Conservation (phyloP, 495 filamentous ascomycete genomes). For the Sabuloglossum arenarium region DNA sequence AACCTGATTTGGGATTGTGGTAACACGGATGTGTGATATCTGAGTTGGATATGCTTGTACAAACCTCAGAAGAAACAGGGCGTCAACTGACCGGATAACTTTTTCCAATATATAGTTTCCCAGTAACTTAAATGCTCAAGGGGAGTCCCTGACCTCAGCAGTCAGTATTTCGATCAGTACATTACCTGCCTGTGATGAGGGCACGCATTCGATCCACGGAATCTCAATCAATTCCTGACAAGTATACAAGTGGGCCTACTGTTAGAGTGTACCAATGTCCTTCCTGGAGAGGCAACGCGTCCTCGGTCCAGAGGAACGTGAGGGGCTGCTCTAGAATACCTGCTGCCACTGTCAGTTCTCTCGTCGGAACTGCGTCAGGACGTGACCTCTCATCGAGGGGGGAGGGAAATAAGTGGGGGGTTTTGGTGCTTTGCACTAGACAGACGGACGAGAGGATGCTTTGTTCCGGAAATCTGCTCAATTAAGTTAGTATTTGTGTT, state of each 20-base stretch:
- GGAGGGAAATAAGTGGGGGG: background rate
- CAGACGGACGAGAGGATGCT: slow-evolving; percentile 1
- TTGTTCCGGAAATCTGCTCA: background rate
- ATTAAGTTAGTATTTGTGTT: background rate
- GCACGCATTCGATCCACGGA: background rate
- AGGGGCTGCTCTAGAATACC: background rate
- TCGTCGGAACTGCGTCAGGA: background rate
- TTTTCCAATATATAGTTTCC: background rate
- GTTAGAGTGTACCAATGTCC: background rate
- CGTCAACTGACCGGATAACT: background rate
- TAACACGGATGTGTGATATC: background rate
- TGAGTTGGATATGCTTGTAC: background rate
- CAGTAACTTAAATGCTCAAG: background rate
- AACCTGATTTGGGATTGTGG: background rate
- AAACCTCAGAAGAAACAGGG: background rate
- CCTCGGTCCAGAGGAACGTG: background rate
- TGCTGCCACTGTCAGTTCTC: background rate
- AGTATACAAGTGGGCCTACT: background rate
- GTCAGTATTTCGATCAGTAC: background rate
- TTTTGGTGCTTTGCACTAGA: background rate
- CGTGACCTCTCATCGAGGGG: background rate
- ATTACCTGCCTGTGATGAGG: background rate
- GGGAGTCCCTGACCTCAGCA: background rate
- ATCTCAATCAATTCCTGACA: background rate
- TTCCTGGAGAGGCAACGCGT: background rate